Evolutionary conservation across 768 basidiomycete genomes (phyloP).

Genomic region (Kockovaella imperatae): DNA sequence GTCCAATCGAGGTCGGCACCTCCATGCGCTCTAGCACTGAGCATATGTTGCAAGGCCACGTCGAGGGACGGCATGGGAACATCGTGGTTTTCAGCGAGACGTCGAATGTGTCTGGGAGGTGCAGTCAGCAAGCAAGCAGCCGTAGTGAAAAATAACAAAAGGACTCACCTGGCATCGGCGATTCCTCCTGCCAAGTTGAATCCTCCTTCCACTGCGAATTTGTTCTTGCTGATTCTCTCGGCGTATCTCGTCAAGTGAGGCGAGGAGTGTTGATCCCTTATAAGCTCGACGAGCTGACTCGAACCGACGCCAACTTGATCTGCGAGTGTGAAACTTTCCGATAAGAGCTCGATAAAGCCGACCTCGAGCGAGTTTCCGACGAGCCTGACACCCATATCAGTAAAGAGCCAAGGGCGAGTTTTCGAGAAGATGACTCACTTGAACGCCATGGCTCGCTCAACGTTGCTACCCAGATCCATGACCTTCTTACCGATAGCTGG

Average conservation of each 20-base stretch:
- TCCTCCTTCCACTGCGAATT: slow-evolving; percentile 65
- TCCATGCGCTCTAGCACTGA: slow-evolving; percentile 70
- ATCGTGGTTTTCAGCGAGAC: slow-evolving; percentile 54
- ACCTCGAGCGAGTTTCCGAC: slow-evolving; percentile 73
- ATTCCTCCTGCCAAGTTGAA: slow-evolving; percentile 81
- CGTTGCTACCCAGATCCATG: slow-evolving; percentile 71
- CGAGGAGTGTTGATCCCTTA: slow-evolving; percentile 61
- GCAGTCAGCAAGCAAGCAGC: neutral
- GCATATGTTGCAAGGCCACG: slow-evolving; percentile 63
- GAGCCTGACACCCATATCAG: slow-evolving; percentile 53
- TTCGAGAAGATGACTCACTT: slow-evolving; percentile 35
- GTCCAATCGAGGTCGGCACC: slow-evolving; percentile 71
- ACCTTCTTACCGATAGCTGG: slow-evolving; percentile 67
- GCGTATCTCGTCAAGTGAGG: slow-evolving; percentile 50
- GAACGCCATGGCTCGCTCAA: slow-evolving; percentile 54
- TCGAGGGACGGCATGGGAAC: slow-evolving; percentile 45
- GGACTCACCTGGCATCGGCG: slow-evolving; percentile 63
- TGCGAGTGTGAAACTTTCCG: slow-evolving; percentile 74
- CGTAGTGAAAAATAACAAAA: neutral
- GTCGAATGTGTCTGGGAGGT: slow-evolving; percentile 51
- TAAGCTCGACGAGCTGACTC: slow-evolving; percentile 45
- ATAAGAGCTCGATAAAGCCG: slow-evolving; percentile 66
- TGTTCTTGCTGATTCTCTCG: slow-evolving; percentile 56
- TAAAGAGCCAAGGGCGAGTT: neutral
- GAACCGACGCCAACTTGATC: slow-evolving; percentile 74